phyloP scores from a whole-genome alignment of 2,329 filamentous ascomycete genomes.

The Tolypocladium album region DNA sequence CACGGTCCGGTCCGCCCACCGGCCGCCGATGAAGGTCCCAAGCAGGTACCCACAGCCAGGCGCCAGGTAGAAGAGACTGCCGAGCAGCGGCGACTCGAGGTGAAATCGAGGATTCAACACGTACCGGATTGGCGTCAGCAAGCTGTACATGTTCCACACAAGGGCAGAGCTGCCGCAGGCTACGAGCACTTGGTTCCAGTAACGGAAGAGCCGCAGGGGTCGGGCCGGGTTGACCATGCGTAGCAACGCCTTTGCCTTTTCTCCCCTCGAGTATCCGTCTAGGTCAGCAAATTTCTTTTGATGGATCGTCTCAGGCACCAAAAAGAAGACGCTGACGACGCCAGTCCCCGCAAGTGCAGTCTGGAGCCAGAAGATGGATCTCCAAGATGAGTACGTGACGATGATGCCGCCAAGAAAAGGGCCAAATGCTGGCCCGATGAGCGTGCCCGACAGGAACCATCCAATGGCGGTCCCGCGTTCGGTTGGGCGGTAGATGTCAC shows the following conservation, averaged over 20 bases:
- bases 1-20: conserved; percentile 58
- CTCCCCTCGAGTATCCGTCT: conserved; percentile 34
- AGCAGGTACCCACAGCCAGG: conserved; percentile 60
- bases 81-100: conserved; percentile 51
- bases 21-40: conserved; percentile 62
- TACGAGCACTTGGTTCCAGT: conserved; percentile 56
- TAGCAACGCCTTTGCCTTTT: conserved; percentile 45
- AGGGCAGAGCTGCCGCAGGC: conserved; percentile 48
- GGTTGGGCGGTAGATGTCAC: conserved; percentile 52
- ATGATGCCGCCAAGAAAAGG: conserved; percentile 67
- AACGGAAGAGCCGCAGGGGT: conserved; percentile 52
- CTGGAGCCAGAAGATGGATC: conserved; percentile 69
- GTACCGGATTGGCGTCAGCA: conserved; percentile 59
- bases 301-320: conserved; percentile 65
- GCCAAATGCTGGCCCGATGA: conserved; percentile 62
- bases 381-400: conserved; percentile 63
- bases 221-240: conserved; percentile 56
- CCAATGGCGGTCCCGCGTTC: conserved; percentile 63
- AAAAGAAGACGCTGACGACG: conserved; percentile 47
- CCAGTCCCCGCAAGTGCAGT: conserved; percentile 54
- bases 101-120: conserved; percentile 65
- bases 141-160: conserved; percentile 60
- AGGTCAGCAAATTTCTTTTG: conserved; percentile 53
- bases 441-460: conserved; percentile 61
- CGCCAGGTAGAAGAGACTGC: conserved; percentile 63